Percentiles rank a stretch among this genome's conserved stretches.
Conservation (phyloP, 2,329 filamentous ascomycete genomes). For the Tolypocladium amazonense region DNA sequence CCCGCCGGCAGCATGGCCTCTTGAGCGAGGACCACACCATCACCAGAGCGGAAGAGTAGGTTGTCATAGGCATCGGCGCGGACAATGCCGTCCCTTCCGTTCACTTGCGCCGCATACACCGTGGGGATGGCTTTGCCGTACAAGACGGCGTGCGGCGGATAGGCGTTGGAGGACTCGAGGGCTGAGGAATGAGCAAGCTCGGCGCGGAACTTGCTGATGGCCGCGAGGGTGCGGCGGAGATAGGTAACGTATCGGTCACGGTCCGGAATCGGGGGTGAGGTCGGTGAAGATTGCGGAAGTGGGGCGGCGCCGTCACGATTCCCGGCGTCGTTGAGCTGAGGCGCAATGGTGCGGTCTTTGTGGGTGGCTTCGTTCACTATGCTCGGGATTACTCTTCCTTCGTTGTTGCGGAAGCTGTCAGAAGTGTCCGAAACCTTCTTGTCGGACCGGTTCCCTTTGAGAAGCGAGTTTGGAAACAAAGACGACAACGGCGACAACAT, state of each 20-base stretch:
- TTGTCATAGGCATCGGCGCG: slow-evolving; percentile 75
- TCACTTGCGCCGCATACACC: slow-evolving; percentile 69
- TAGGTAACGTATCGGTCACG: slow-evolving; percentile 43
- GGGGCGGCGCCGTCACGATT: slow-evolving; percentile 4
- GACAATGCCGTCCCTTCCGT: slow-evolving; percentile 61
- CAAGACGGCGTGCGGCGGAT: slow-evolving; percentile 73
- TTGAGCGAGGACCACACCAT: slow-evolving; percentile 78
- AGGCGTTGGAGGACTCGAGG: slow-evolving; percentile 56
- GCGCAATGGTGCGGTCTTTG: slow-evolving; percentile 25
- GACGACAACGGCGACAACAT: slow-evolving; percentile 35
- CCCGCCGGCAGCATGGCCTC: slow-evolving; percentile 78
- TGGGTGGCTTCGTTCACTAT: slow-evolving; percentile 14
- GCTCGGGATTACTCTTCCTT: neutral
- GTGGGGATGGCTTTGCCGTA: slow-evolving; percentile 85
- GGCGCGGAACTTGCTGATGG: slow-evolving; percentile 63
- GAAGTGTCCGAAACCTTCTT: slow-evolving; percentile 12
- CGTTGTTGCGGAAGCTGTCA: neutral
- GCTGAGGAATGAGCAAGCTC: slow-evolving; percentile 54
- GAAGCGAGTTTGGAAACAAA: slow-evolving; percentile 32
- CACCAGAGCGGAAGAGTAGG: slow-evolving; percentile 74
- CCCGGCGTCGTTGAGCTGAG: slow-evolving; percentile 11
- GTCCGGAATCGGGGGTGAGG: slow-evolving; percentile 9
- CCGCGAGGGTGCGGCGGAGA: slow-evolving; percentile 61
- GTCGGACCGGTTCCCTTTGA: slow-evolving; percentile 28
- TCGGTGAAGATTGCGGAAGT: slow-evolving; percentile 10